Conservation (phyloP, 176 grass and related monocot species). For the Puya raimondii region DNA sequence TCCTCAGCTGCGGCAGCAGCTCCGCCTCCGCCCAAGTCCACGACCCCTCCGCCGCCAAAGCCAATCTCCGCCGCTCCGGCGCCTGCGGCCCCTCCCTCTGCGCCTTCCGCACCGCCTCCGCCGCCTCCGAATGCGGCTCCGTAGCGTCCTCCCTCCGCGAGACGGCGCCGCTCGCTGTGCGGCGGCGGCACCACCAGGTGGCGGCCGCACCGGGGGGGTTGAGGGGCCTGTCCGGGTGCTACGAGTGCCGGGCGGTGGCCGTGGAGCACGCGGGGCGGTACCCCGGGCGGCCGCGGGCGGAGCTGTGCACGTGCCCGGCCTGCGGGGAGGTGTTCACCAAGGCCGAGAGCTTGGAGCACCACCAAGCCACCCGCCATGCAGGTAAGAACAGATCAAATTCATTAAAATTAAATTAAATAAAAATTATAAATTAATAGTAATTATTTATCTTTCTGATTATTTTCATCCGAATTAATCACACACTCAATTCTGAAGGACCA, state of each 20-base stretch:
- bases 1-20: constrained; percentile 67
- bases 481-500: too few relatives aligned
- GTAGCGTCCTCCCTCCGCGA: constrained; percentile 20
- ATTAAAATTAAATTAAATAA: not conserved
- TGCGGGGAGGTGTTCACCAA: constrained; percentile 92
- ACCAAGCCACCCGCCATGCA: constrained; percentile 73
- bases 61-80: constrained; percentile 12
- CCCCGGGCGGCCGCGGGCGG: constrained; percentile 15
- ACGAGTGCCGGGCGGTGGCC: constrained; percentile 79
- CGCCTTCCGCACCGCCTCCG: constrained; percentile 51
- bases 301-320: constrained; percentile 50
- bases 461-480: too few relatives aligned
- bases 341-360: constrained; percentile 71
- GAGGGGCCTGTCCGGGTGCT: constrained; percentile 59
- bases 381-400: constrained; percentile 26
- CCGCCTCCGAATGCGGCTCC: constrained; percentile 36
- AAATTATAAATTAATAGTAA: too few relatives aligned
- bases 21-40: constrained; percentile 48
- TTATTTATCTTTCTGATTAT: too few relatives aligned
- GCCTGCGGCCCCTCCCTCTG: constrained; percentile 49
- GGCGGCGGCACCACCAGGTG: constrained; percentile 23
- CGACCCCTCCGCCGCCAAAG: constrained; percentile 24
- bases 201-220: constrained; percentile 26
- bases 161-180: constrained; percentile 3
- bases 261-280: constrained; percentile 68